Conservation (phyloP, 352 stramenopile species). For the Globisporangium yorkense region DNA sequence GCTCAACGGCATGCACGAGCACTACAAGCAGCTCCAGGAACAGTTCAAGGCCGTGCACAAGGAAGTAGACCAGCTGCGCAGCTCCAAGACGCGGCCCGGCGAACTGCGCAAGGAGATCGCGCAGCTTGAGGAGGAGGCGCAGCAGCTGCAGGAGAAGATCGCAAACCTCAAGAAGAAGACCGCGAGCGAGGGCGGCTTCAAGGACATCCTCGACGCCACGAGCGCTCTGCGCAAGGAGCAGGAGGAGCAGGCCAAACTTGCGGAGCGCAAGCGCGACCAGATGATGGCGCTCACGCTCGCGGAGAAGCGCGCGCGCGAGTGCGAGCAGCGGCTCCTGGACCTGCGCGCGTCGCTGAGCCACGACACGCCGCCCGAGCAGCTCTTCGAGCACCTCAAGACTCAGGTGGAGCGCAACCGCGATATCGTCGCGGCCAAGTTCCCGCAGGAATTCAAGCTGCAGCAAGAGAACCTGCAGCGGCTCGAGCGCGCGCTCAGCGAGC, state of each 20-base stretch:
- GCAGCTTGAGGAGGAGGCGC: slow-evolving; percentile 89
- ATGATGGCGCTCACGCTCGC: slow-evolving; percentile 78
- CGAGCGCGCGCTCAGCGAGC: slow-evolving; percentile 62
- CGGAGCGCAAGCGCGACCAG: slow-evolving; percentile 87
- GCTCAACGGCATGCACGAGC: slow-evolving; percentile 78
- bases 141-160: slow-evolving; percentile 91
- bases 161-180: slow-evolving; percentile 86
- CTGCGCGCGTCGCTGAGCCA: slow-evolving; percentile 65
- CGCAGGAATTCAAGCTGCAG: slow-evolving; percentile 63
- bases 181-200: slow-evolving; percentile 71
- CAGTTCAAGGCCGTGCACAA: slow-evolving; percentile 92
- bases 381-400: slow-evolving; percentile 77
- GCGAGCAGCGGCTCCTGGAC: slow-evolving; percentile 63
- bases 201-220: slow-evolving; percentile 88
- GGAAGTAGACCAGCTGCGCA: slow-evolving; percentile 79
- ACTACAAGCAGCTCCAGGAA: slow-evolving; percentile 91
- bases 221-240: slow-evolving; percentile 90
- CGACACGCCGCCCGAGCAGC: slow-evolving; percentile 76
- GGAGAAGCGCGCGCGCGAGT: slow-evolving; percentile 75
- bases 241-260: slow-evolving; percentile 91
- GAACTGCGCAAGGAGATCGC: slow-evolving; percentile 89
- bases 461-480: slow-evolving; percentile 76
- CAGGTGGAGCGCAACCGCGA: slow-evolving; percentile 79
- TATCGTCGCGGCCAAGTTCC: slow-evolving; percentile 64
- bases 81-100: slow-evolving; percentile 65